Conservation (phyloP, 306 rosid species). For the Vigna mungo region DNA sequence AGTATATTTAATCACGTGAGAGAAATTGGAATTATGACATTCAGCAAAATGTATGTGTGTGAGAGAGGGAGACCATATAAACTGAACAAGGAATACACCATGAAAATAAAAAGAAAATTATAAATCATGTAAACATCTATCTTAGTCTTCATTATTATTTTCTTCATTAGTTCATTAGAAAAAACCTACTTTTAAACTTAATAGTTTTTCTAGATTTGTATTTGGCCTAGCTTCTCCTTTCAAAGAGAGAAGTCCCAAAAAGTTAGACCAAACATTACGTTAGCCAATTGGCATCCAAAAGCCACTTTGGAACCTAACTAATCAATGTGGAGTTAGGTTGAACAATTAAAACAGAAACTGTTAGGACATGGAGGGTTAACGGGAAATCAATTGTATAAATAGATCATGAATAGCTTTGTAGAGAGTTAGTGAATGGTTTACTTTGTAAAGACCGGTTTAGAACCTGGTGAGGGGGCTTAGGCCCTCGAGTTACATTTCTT, state of each 20-base stretch:
- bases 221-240: not conserved
- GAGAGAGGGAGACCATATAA: slow-evolving; percentile 15
- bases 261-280: not conserved
- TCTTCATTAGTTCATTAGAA: slow-evolving; percentile 2
- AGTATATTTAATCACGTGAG: slow-evolving; percentile 36
- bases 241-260: not conserved
- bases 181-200: not conserved
- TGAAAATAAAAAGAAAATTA: slow-evolving; percentile 13
- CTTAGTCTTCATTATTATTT: slow-evolving; percentile 32
- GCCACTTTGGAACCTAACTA: not conserved
- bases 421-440: no score
- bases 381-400: no score
- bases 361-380: no score
- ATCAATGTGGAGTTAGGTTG: not conserved
- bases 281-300: not conserved
- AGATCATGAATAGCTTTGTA: no score
- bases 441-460: no score
- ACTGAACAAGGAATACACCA: slow-evolving; percentile 26
- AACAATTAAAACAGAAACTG: not conserved
- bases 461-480: no score
- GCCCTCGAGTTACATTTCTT: no score
- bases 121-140: slow-evolving; percentile 24
- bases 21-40: slow-evolving; percentile 13
- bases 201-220: not conserved
- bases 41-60: not conserved